These are phyloP conservation scores for Artemisia annua DNA, from an alignment of 129 eudicot species.

Conservation along the genomic window DNA sequence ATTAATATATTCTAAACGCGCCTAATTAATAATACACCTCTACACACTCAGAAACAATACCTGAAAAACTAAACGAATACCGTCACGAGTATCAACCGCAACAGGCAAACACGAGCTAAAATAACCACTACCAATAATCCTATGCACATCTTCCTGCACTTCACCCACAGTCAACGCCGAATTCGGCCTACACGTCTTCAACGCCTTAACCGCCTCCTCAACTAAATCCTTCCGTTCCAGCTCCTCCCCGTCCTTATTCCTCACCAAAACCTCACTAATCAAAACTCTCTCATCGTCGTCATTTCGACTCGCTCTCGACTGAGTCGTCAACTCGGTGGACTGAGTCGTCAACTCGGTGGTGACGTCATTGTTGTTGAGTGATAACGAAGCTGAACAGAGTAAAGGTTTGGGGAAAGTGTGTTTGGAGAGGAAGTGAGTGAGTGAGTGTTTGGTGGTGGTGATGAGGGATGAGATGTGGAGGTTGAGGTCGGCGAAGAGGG, in stretches of 20 bases:
- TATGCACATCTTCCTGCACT: conserved; percentile 95
- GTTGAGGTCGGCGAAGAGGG: conserved; percentile 38
- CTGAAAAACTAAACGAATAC: conserved; percentile 91
- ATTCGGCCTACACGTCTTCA: conserved; percentile 80
- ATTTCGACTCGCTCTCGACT: conserved; percentile 32
- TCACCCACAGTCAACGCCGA: conserved; percentile 85
- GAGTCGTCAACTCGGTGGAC: conserved; percentile 5
- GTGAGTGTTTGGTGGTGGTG: conserved; percentile 36
- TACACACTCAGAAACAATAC: conserved; percentile 33
- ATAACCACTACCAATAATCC: conserved; percentile 86
- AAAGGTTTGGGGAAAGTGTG: conserved; percentile 20
- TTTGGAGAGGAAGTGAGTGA: conserved; percentile 39
- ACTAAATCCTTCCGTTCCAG: conserved; percentile 94
- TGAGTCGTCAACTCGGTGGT: conserved; percentile 22
- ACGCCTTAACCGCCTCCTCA: conserved; percentile 69
- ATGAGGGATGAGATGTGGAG: conserved; percentile 34
- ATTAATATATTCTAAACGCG: too few relatives aligned
- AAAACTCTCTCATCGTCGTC: conserved; percentile 85
- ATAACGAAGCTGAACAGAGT: conserved; percentile 55
- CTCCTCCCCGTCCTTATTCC: conserved; percentile 92
- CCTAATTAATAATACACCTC: not conserved
- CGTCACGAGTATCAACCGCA: conserved; percentile 95
- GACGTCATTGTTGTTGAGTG: conserved; percentile 43
- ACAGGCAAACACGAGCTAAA: conserved; percentile 87
- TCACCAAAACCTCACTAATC: conserved; percentile 89